A percentile compares a stretch with the other conserved stretches of the same genome.
These are phyloP conservation scores for Silene noctiflora DNA, from an alignment of 179 eudicot genomes.

Conservation along the genomic window DNA sequence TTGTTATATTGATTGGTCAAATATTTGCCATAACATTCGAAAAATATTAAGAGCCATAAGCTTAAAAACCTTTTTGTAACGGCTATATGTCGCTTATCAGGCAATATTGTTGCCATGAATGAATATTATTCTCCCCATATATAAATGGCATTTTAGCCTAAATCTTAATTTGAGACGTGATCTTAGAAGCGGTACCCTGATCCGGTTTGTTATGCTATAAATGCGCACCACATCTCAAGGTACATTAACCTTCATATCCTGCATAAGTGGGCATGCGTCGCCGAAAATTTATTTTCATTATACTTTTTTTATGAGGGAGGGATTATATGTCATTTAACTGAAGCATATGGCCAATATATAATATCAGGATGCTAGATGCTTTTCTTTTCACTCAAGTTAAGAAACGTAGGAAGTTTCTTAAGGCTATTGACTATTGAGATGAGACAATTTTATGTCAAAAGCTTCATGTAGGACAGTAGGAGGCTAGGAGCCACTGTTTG, in stretches of 20 bases:
- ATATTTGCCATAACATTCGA: not conserved
- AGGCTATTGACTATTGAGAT: conserved; percentile 13
- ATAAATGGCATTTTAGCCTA: not conserved
- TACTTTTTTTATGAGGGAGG: not conserved
- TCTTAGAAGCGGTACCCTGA: not conserved
- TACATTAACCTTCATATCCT: not conserved
- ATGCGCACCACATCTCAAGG: not conserved
- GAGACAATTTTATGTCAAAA: conserved; percentile 17
- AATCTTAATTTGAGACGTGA: not conserved
- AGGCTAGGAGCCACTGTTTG: not conserved
- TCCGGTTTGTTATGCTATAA: not conserved
- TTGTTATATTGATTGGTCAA: not conserved
- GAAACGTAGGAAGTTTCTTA: not conserved
- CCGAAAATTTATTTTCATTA: not conserved
- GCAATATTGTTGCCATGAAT: not conserved
- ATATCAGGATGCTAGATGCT: not conserved
- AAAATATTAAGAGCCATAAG: not conserved
- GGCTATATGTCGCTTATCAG: not conserved
- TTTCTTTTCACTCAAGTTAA: not conserved
- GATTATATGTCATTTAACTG: not conserved
- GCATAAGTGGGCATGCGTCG: not conserved
- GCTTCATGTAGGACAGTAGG: conserved; percentile 1
- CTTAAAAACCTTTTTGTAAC: not conserved
- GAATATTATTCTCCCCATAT: not conserved
- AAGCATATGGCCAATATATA: not conserved